Percentiles rank a stretch among this genome's conserved stretches.
These are phyloP conservation scores for Allantophomopsis lycopodina DNA, from an alignment of 2,329 filamentous ascomycete species.

Conservation along the genomic window DNA sequence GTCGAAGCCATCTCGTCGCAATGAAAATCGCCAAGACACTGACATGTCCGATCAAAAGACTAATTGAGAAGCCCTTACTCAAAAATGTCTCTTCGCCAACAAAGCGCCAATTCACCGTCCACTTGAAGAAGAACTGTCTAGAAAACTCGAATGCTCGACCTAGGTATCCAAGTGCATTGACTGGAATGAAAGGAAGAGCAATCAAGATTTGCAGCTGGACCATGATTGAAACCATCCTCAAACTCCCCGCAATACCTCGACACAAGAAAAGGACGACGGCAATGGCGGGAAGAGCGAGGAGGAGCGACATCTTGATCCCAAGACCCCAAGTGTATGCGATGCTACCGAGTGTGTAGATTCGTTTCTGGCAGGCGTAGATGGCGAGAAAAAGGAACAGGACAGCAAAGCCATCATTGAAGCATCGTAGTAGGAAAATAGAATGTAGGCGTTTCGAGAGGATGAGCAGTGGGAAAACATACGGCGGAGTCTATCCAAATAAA, in stretches of 20 bases:
- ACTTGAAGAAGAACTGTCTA: slow-evolving; percentile 85
- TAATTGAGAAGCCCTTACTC: slow-evolving; percentile 44
- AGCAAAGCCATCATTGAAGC: slow-evolving; percentile 94
- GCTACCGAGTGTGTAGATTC: slow-evolving; percentile 60
- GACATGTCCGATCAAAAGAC: slow-evolving; percentile 40
- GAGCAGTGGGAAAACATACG: slow-evolving; percentile 76
- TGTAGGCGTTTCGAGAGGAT: slow-evolving; percentile 85
- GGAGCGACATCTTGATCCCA: slow-evolving; percentile 88
- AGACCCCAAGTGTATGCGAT: slow-evolving; percentile 65
- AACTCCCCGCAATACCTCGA: slow-evolving; percentile 47
- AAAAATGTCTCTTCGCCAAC: slow-evolving; percentile 74
- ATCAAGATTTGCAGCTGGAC: slow-evolving; percentile 61
- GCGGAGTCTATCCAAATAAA: slow-evolving; percentile 45
- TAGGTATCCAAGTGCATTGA: slow-evolving; percentile 58
- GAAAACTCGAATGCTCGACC: slow-evolving; percentile 81
- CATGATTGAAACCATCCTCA: slow-evolving; percentile 61
- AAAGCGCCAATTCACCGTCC: slow-evolving; percentile 99
- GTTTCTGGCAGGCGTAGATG: slow-evolving; percentile 65
- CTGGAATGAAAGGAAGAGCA: slow-evolving; percentile 52
- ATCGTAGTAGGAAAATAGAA: slow-evolving; percentile 80
- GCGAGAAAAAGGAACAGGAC: slow-evolving; percentile 70
- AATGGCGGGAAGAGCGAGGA: slow-evolving; percentile 72
- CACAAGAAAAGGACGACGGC: slow-evolving; percentile 64
- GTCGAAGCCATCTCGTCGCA: slow-evolving; percentile 43
- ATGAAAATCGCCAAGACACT: slow-evolving; percentile 41